These are phyloP conservation scores for Venturia asperata DNA, from an alignment of 2,329 filamentous ascomycete species.

Conservation along the genomic window DNA sequence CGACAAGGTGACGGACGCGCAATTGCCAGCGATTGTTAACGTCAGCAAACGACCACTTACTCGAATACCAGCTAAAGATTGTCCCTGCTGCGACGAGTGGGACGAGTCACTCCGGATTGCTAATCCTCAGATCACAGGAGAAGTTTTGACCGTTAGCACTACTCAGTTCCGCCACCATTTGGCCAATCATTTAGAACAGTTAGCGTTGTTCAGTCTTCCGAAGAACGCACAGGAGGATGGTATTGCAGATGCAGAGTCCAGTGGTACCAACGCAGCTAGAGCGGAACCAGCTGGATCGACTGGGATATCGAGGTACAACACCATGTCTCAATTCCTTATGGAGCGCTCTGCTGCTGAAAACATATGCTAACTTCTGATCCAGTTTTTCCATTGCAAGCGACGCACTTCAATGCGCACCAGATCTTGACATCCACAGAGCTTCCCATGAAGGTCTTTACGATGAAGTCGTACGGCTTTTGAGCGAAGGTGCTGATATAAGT, in stretches of 20 bases:
- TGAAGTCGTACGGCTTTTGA: neutral
- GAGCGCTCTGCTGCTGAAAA: no score
- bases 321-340: neutral
- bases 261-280: neutral
- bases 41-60: no score
- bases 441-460: neutral
- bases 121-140: no score
- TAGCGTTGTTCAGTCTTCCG: slow-evolving; percentile 24
- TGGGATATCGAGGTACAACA: neutral
- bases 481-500: neutral
- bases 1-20: no score
- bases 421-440: neutral
- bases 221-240: neutral
- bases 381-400: slow-evolving; percentile 3
- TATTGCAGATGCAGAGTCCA: neutral
- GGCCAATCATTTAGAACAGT: slow-evolving; percentile 22
- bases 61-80: no score
- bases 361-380: neutral
- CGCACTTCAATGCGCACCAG: neutral
- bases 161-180: slow-evolving; percentile 22
- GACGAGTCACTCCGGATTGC: no score
- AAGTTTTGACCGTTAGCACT: slow-evolving; percentile 19
- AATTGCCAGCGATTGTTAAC: no score
- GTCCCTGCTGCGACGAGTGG: no score
- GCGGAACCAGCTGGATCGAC: neutral